Evolutionary conservation across 495 filamentous ascomycete species (phyloP).

Genomic region (Penicillium tannophilum): DNA sequence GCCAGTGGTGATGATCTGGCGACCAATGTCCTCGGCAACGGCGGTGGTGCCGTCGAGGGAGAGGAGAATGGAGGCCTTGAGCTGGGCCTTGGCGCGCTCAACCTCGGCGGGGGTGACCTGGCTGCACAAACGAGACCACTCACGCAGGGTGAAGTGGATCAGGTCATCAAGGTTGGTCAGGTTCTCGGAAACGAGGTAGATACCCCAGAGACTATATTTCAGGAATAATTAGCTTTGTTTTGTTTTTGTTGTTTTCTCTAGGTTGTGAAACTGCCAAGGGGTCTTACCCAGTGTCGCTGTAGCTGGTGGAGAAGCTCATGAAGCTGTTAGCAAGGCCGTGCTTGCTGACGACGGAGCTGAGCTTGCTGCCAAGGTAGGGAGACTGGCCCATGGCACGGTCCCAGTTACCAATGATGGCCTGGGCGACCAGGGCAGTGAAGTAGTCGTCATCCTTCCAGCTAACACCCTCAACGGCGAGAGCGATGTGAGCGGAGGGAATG

Average conservation of each 20-base stretch:
- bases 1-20: slow-evolving; percentile 97
- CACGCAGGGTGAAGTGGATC: slow-evolving; percentile 95
- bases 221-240: slow-evolving; percentile 23
- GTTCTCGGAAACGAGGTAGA: slow-evolving; percentile 95
- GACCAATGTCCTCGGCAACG: slow-evolving; percentile 96
- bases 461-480: slow-evolving; percentile 98
- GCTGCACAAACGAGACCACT: slow-evolving; percentile 92
- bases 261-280: background rate
- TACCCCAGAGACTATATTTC: slow-evolving; percentile 86
- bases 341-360: slow-evolving; percentile 89
- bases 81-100: slow-evolving; percentile 98
- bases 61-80: slow-evolving; percentile 96
- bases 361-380: slow-evolving; percentile 94
- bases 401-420: slow-evolving; percentile 99
- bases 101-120: slow-evolving; percentile 86
- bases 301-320: slow-evolving; percentile 99
- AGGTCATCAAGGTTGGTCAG: slow-evolving; percentile 87
- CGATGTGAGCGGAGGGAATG: slow-evolving; percentile 93
- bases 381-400: slow-evolving; percentile 98
- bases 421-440: slow-evolving; percentile 95
- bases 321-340: slow-evolving; percentile 96
- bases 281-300: slow-evolving; percentile 94
- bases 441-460: slow-evolving; percentile 99
- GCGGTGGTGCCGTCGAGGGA: slow-evolving; percentile 97
- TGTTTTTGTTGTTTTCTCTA: background rate